Base-by-base conservation (phyloP, 495 filamentous ascomycete genomes). In the Trichocladium uniseriatum region DNA sequence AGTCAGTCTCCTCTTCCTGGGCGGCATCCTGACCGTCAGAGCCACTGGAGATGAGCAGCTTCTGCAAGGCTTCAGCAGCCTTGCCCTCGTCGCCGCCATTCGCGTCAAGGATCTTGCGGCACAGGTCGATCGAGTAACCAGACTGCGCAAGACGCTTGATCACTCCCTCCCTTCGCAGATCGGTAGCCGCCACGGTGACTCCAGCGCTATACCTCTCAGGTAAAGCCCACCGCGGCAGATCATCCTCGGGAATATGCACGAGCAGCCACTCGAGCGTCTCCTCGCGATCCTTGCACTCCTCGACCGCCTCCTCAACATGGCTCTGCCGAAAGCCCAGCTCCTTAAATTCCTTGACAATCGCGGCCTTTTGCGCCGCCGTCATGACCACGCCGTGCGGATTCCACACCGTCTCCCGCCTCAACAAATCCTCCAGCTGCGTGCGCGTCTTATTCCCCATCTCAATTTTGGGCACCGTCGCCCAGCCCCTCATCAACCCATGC, bases 171-270 rank as follows among this genome's bases (percentile, higher is more conserved):
- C 75, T 79, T 55, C 79, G 81, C 38, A 95, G 61, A 66, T 96
- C 84, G 7, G 79, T 81, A 35, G 82, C 81, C 1, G 80, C 89
- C 49, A 97, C 81, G 38, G 80, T 86, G 41, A 97, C 80, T 14
- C 92, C 92, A 9, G 89, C 89, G 1, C 80, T 79, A 59, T 98
- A 98, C 36, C 79, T 81, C 66, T 92, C 91, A 3, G 94, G 94
- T 20, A 98, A 70, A 62, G 86, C 84, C 87, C 90, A 95, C 15
- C 74, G 64, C 0, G 92, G 92, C 2, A 96, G 68, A 63, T 98
- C 92, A 63, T 97, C 94, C 64, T 98, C 92, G 2, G 92, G 94
- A 16, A 98, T 86, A 66, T 98, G 90, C 27, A 97, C 85, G 18
- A 98, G 73, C 16, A 98, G 79, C 92, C 92, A 98, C 56, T 80